Base-by-base conservation (phyloP, 2,329 filamentous ascomycete genomes). In the Aspergillus ibericus region DNA sequence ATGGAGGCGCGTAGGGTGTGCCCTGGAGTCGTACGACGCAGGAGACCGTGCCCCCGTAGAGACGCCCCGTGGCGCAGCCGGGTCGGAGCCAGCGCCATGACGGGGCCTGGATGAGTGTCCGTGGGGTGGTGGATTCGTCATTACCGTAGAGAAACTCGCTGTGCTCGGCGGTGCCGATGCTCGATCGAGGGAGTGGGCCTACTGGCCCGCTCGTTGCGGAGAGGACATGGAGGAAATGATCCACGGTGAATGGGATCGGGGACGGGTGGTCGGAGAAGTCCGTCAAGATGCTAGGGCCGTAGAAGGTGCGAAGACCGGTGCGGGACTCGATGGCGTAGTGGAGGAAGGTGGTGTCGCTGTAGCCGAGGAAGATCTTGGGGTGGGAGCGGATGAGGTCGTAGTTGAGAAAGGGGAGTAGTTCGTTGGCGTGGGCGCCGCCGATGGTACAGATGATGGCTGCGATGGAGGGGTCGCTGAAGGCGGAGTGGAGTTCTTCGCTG, bases 341-440 rank as follows among this genome's bases (percentile, higher is more conserved):
- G 15, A 73, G 57, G 5, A 69, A 53, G 1, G 70, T 73, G 52
- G 69, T 71, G 51, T 73, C 71, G 2, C 64, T 69, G 51, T 67
- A 72, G 9, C 70, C 71, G 20, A 63, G 53, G 61, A 73, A 72
- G n/a, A 73, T 70, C 59, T 73, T 74, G 1, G 72, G 71, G 44
- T 72, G 60, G 0, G 46, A 16, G 20, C 46, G 56, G 18, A 74
- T 70, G 27, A 74, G 47, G 1, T 60, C 53, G 49, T 70, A 74
- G 49, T 73, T 66, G 2, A 74, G 61, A 25, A 64, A 59, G 0
- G 58, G 66, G 0, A 73, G 59, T 5, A 73, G 32, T 48, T 72
- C 69, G 32, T 70, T 71, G 15, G 63, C 62, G 20, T 55, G 52
- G 1, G 53, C 20, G 0, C 70, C 72, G 8, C 71, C 72, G 16